phyloP scores from a whole-genome alignment of 148 eudicot species.

The Salicornia ramosissima region DNA sequence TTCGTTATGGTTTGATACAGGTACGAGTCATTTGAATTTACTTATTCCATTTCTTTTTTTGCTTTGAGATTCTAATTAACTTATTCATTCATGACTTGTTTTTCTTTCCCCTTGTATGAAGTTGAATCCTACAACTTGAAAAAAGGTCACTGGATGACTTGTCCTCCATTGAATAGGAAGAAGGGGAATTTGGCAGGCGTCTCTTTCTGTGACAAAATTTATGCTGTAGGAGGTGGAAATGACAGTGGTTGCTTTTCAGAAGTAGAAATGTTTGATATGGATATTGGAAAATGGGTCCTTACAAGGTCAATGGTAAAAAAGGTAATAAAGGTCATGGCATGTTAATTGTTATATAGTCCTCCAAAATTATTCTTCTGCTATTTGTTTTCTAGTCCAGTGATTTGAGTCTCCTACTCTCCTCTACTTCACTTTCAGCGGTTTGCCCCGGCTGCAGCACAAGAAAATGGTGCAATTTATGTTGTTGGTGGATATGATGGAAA shows the following conservation, averaged over 20 bases:
- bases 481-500: conserved; percentile 76
- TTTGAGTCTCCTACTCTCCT: not conserved
- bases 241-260: conserved; percentile 48
- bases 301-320: conserved; percentile 53
- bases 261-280: conserved; percentile 58
- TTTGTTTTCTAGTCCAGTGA: not conserved
- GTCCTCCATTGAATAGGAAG: conserved; percentile 51
- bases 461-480: conserved; percentile 53
- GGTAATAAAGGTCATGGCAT: conserved; percentile 30
- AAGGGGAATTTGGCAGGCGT: conserved; percentile 56
- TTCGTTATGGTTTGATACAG: conserved; percentile 55
- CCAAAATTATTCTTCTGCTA: not conserved
- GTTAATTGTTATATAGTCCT: too few species aligned
- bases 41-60: not conserved
- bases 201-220: conserved; percentile 39
- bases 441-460: conserved; percentile 53
- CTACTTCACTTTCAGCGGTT: conserved; percentile 45
- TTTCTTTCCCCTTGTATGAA: conserved; percentile 25
- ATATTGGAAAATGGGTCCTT: conserved; percentile 56
- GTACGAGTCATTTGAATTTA: conserved; percentile 25
- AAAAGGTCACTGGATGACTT: conserved; percentile 44
- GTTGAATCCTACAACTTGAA: conserved; percentile 61
- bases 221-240: conserved; percentile 71
- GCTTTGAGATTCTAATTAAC: not conserved
- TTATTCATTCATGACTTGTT: not conserved